Evolutionary conservation across 2,329 filamentous ascomycete genomes (phyloP).

Genomic region (Fusarium sororula): DNA sequence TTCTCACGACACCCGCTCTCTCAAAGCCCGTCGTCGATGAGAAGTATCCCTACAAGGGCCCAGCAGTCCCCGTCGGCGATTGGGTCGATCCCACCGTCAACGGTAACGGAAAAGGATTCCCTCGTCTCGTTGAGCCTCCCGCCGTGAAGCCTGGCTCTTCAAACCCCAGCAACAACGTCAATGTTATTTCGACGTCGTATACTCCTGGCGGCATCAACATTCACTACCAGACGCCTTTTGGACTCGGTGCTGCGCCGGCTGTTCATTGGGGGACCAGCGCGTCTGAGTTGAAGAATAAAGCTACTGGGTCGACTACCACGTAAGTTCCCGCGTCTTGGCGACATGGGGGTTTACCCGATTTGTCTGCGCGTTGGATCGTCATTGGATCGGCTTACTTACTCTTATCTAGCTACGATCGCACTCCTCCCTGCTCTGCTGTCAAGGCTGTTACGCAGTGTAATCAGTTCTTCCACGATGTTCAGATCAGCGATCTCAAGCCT

Average conservation of each 20-base stretch:
- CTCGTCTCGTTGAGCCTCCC: not conserved
- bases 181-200: not conserved
- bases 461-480: slow-evolving; percentile 1
- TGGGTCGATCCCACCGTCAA: slow-evolving; percentile 1
- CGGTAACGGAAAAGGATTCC: not conserved
- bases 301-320: not conserved
- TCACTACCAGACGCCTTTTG: not conserved
- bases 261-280: not conserved
- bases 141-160: not conserved
- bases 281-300: not conserved
- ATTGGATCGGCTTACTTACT: not conserved
- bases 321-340: not conserved
- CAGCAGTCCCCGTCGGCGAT: not conserved
- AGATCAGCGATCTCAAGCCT: not conserved
- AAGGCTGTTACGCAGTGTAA: not conserved
- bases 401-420: not conserved
- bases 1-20: not conserved
- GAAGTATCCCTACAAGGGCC: not conserved
- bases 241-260: not conserved
- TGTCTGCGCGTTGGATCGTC: not conserved
- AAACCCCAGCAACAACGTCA: not conserved
- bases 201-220: not conserved
- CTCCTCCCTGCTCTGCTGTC: not conserved
- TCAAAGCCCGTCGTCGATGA: not conserved
- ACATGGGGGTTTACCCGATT: not conserved